Base-by-base conservation (phyloP, 495 filamentous ascomycete species). In the Pyrenula massariospora region DNA sequence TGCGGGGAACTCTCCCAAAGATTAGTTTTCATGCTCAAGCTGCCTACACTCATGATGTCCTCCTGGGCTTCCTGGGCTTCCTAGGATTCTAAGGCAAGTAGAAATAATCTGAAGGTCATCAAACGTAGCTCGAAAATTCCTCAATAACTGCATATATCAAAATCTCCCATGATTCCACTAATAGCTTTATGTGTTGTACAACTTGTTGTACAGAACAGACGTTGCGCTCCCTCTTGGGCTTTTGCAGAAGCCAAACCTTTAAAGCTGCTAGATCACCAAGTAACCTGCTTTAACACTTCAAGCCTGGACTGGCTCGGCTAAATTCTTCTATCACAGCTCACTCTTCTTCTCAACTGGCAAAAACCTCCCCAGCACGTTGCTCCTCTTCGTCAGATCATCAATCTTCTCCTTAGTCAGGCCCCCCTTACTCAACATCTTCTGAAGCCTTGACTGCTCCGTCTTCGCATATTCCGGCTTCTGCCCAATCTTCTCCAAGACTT, bases 291-390 rank as follows among this genome's bases (percentile, higher is more conserved):
- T 42, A 8, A 42, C 15, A 8, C 31, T n/a, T n/a, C n/a, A n/a
- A n/a, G n/a, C 31, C 31, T 42, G 8, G 31, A 42, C 31, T 8
- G 5, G 31, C 15, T 42, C 15, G n/a, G n/a, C 31, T 15, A 8
- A 8, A 42, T 42, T 42, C 31, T 15, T 15, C 31, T 8, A 8
- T 76, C 81, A 89, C 66, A 89, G 74, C 77, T 91, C 86, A 64
- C 89, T 85, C 75, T 87, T 86, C 23, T 62, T 54, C 52, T 69
- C 66, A 52, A 56, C 60, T 52, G 66, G 69, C 61, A 84, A 69
- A 68, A 96, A 98, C 70, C 78, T 82, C 66, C 81, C 81, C 54
- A 98, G 76, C 64, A 98, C 88, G 71, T 98, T 98, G 70, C 83
- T 85, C 68, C 93, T 84, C 62, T 77, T 86, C 51, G 84, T 84